Base-by-base conservation (phyloP, 805 yeast species). In the Debaryomyces castellii region DNA sequence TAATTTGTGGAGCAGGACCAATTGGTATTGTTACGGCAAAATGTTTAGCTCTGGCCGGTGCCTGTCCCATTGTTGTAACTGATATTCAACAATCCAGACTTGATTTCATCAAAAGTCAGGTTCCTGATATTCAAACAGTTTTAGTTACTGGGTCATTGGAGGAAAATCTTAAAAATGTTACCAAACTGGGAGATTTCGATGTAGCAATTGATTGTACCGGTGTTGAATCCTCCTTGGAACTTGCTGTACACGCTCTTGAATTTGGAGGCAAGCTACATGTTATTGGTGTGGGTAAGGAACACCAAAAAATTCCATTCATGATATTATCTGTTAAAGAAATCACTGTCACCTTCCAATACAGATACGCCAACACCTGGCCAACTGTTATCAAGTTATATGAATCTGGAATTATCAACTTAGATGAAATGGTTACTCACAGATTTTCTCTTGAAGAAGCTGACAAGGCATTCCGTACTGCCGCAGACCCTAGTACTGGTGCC, bases 61-160 rank as follows among this genome's bases (percentile, higher is more conserved):
- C 58, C 10, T 48, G 43, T 27, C 57, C 55, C 25, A 53, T 60
- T 23, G 52, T 57, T 28, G 59, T 57, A 3, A 51, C 54, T 34
- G 65, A 60, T 47, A 53, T 60, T 17, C 54, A 60, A 11, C 57
- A 51, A n/a, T 57, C 57, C 9, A 45, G 62, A 35, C 49, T 60
- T 37, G 54, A 49, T 16, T 56, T 59, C 45, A 63, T 63, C 4
- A 51, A 52, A 39, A 38, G 32, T 9, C 51, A 51, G 39, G 52
- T 50, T 20, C 83, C 83, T 11, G 66, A 66, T 27, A 69, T 78
- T 42, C 59, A 66, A 10, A 20, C 38, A 37, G 70, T 82, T 1
- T 74, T 77, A 39, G 63, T 66, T 47, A 71, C 76, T 25, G 68
- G 69, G 48, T 60, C 62, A 2, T 61, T 55, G 43, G 57, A 59